A percentile compares a stretch with the other conserved stretches of the same genome.
Evolutionary conservation across 2,329 filamentous ascomycete genomes (phyloP).

Genomic region (Aspergillus viridinutans): DNA sequence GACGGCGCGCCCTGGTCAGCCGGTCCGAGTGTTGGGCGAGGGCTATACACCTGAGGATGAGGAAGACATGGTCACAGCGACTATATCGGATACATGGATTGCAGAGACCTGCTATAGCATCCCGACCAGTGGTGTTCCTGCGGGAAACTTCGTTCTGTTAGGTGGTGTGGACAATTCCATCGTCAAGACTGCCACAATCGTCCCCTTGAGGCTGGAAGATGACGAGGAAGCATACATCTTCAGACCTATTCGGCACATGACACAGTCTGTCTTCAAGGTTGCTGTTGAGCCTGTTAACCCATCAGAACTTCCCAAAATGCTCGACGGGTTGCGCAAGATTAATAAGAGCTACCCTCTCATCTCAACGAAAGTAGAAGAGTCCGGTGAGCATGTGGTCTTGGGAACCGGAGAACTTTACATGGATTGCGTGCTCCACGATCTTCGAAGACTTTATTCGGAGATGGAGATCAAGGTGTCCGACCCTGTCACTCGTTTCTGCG

Average conservation of each 20-base stretch:
- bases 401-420: conserved; percentile 99
- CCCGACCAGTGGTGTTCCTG: conserved; percentile 83
- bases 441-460: conserved; percentile 88
- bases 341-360: conserved; percentile 97
- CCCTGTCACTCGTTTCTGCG: conserved; percentile 93
- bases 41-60: conserved; percentile 95
- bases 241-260: conserved; percentile 87
- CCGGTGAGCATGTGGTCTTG: conserved; percentile 89
- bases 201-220: conserved; percentile 73
- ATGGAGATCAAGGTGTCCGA: conserved; percentile 99
- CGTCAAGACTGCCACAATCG: conserved; percentile 90
- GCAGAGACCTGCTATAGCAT: conserved; percentile 92
- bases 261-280: conserved; percentile 95
- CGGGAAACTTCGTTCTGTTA: conserved; percentile 89
- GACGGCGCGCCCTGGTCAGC: conserved; percentile 73
- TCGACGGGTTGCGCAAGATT: conserved; percentile 91
- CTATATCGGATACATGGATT: conserved; percentile 81
- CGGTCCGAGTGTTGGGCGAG: conserved; percentile 89
- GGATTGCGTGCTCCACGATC: conserved; percentile 95
- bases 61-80: conserved; percentile 90
- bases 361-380: conserved; percentile 96
- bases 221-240: conserved; percentile 95
- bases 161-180: conserved; percentile 96
- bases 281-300: conserved; percentile 98
- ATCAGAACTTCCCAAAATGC: conserved; percentile 96